phyloP scores from a whole-genome alignment of 108 stramenopile species.

The Cyclotella distinguenda region DNA sequence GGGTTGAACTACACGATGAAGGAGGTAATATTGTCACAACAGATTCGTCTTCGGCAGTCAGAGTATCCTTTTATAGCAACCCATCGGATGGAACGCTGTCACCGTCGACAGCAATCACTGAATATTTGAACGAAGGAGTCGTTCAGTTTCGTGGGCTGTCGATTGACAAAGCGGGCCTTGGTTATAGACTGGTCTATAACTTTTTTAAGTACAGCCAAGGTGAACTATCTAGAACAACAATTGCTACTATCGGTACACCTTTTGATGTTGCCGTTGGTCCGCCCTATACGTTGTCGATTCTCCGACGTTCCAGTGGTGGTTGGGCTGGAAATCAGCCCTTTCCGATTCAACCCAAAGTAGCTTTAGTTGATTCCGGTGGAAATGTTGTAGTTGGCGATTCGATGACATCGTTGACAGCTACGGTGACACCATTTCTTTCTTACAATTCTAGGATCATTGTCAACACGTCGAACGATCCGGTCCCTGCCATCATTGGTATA shows the following conservation, averaged over 20 bases:
- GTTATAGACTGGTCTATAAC: constrained; percentile 29
- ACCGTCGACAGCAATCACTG: constrained; percentile 15
- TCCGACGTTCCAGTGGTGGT: constrained; percentile 21
- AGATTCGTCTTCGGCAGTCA: constrained; percentile 39
- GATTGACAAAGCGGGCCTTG: constrained; percentile 43
- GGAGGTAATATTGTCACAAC: constrained; percentile 43
- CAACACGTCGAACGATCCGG: constrained; percentile 25
- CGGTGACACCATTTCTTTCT: constrained; percentile 34
- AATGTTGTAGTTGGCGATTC: constrained; percentile 40
- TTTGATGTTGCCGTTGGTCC: constrained; percentile 48
- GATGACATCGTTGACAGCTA: constrained; percentile 15
- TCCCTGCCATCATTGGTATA: constrained; percentile 11
- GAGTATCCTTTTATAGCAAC: constrained; percentile 38
- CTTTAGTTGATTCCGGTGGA: constrained; percentile 47
- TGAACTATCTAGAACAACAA: constrained; percentile 10
- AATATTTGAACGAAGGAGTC: constrained; percentile 21
- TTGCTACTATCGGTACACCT: constrained; percentile 8
- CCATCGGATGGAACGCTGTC: constrained; percentile 33
- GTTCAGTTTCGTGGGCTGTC: constrained; percentile 40
- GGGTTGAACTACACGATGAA: constrained; percentile 39
- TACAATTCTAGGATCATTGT: constrained; percentile 25
- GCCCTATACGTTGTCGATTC: constrained; percentile 26
- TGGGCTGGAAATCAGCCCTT: constrained; percentile 63
- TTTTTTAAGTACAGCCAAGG: constrained; percentile 22
- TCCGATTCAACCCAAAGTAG: constrained; percentile 43